Percentiles rank a stretch among this genome's conserved stretches.
Conservation (phyloP, 2,329 filamentous ascomycete genomes). For the Aspergillus spinulosporus region DNA sequence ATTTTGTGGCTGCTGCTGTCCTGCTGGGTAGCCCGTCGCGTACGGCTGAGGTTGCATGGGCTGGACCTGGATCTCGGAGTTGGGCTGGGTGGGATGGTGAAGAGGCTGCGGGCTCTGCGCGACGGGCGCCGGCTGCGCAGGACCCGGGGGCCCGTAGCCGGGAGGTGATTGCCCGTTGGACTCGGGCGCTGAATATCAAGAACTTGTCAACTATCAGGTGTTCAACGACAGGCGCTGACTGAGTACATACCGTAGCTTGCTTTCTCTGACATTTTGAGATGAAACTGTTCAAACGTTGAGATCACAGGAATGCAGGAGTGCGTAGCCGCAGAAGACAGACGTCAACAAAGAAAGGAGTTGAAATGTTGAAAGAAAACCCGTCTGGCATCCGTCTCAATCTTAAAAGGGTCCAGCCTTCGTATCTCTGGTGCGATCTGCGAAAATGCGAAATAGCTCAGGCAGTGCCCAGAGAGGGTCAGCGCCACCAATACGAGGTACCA, state of each 20-base stretch:
- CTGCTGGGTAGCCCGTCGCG: background rate
- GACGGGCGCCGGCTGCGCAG: background rate
- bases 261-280: constrained; percentile 2
- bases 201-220: background rate
- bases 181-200: background rate
- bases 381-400: background rate
- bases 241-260: constrained; percentile 2
- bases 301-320: background rate
- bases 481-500: background rate
- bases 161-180: background rate
- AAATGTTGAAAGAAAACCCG: background rate
- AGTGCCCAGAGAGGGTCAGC: too few species aligned
- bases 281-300: background rate
- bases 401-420: background rate
- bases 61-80: background rate
- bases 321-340: too few species aligned
- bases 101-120: background rate
- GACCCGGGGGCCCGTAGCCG: background rate
- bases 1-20: background rate
- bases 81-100: background rate
- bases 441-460: background rate
- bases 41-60: background rate
- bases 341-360: background rate
- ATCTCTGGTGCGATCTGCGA: background rate
- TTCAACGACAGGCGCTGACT: background rate